Evolutionary conservation across 768 basidiomycete genomes (phyloP).

Genomic region (Xerocomellus dryophilus): DNA sequence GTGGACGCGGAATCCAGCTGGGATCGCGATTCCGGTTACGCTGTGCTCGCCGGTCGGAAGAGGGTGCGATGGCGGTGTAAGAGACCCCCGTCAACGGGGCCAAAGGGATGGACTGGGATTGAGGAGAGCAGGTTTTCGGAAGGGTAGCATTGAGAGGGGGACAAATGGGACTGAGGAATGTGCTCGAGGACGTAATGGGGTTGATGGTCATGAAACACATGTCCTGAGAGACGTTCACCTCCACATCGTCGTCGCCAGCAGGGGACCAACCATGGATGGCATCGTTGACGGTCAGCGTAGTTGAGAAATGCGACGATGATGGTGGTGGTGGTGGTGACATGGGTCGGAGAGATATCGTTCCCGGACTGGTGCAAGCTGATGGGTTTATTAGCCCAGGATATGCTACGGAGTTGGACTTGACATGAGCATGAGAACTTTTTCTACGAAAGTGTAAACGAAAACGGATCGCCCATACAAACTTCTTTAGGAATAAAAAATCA

Average conservation of each 20-base stretch:
- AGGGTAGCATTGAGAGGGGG: constrained; percentile 13
- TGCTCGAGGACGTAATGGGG: background rate
- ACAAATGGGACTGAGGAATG: constrained; percentile 9
- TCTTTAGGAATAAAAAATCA: constrained; percentile 13
- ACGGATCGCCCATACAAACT: constrained; percentile 2
- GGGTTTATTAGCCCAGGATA: constrained; percentile 8
- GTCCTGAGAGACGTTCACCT: constrained; percentile 24
- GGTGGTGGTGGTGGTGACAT: background rate
- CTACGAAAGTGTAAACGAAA: constrained; percentile 2
- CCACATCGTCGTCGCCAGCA: constrained; percentile 25
- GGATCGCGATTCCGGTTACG: constrained; percentile 47
- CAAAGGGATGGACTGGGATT: background rate
- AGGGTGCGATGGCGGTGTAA: constrained; percentile 26
- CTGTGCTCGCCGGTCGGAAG: constrained; percentile 40
- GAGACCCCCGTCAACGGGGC: background rate
- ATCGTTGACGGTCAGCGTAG: constrained; percentile 12
- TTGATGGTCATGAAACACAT: constrained; percentile 5
- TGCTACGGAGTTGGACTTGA: background rate
- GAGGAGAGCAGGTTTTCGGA: background rate
- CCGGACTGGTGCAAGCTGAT: background rate
- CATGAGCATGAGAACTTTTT: background rate
- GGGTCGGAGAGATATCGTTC: background rate
- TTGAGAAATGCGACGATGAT: background rate
- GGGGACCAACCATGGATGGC: constrained; percentile 31
- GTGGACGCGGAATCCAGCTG: constrained; percentile 62